phyloP scores from a whole-genome alignment of 2,329 filamentous ascomycete species.

The Ceratocystis huliohia region DNA sequence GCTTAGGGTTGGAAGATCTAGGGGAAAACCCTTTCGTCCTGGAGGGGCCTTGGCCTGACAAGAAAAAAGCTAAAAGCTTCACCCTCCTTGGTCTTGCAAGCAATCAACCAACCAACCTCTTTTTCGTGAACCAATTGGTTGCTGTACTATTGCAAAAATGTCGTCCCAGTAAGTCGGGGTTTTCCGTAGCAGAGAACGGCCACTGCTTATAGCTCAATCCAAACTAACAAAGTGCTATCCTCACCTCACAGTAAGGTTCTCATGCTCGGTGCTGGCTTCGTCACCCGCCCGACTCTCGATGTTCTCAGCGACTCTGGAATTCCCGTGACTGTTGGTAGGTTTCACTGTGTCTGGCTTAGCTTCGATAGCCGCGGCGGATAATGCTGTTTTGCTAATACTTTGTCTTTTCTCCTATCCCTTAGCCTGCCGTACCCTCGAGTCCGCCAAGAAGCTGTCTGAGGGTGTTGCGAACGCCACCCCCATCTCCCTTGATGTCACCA shows the following conservation, averaged over 20 bases:
- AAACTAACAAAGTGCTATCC: slow-evolving; percentile 4
- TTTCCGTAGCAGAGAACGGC: no score
- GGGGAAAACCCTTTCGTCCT: background rate
- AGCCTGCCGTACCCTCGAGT: slow-evolving; percentile 73
- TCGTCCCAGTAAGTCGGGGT: slow-evolving; percentile 20
- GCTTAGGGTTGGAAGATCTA: background rate
- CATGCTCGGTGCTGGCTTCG: slow-evolving; percentile 39
- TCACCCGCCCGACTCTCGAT: slow-evolving; percentile 52
- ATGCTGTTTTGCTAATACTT: background rate
- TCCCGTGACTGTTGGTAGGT: slow-evolving; percentile 51
- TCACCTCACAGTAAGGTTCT: slow-evolving; percentile 17
- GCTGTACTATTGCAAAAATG: slow-evolving; percentile 18
- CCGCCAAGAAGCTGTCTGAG: slow-evolving; percentile 59
- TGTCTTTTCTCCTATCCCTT: slow-evolving; percentile 7
- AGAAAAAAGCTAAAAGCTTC: background rate
- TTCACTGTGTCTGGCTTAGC: background rate
- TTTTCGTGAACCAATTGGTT: slow-evolving; percentile 7
- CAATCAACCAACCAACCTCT: background rate
- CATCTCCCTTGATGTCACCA: slow-evolving; percentile 72
- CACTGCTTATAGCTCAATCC: background rate
- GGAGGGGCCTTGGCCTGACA: background rate
- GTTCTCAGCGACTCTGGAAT: slow-evolving; percentile 49
- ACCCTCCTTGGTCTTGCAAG: background rate
- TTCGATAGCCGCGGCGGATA: background rate
- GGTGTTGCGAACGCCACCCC: slow-evolving; percentile 61